phyloP scores from a whole-genome alignment of 106 monocot genomes.

The Iris macrosiphon region DNA sequence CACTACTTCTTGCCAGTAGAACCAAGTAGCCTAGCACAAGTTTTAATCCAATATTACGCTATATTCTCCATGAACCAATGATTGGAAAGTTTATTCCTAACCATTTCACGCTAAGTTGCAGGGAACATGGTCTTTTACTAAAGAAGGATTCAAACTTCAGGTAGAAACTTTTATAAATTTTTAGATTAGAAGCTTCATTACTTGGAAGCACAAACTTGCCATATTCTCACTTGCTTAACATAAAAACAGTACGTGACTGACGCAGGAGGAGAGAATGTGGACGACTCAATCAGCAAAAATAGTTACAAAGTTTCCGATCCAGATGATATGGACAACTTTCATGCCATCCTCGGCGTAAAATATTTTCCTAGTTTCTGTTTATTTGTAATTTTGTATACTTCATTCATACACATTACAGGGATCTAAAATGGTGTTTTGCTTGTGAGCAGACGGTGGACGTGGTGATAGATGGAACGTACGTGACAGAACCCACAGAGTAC shows the following conservation, averaged over 20 bases:
- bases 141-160: conserved; percentile 69
- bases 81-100: too few species aligned
- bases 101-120: conserved; percentile 11
- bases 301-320: conserved; percentile 68
- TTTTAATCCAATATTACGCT: too few species aligned
- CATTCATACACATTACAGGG: not conserved
- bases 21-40: too few species aligned
- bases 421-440: not conserved
- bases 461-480: conserved; percentile 74
- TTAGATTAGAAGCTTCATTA: too few species aligned
- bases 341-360: conserved; percentile 92
- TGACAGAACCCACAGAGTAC: conserved; percentile 50
- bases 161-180: conserved; percentile 18
- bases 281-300: conserved; percentile 47
- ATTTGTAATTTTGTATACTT: not conserved
- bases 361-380: not conserved
- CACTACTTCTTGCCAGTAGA: too few species aligned
- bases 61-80: too few species aligned
- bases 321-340: conserved; percentile 82
- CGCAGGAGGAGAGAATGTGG: conserved; percentile 80
- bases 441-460: conserved; percentile 75
- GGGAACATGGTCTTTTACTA: conserved; percentile 81
- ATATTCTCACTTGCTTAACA: not conserved
- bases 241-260: conserved; percentile 69
- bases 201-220: not conserved